phyloP scores from a whole-genome alignment of 495 filamentous ascomycete species.

The Xylaria flabelliformis region DNA sequence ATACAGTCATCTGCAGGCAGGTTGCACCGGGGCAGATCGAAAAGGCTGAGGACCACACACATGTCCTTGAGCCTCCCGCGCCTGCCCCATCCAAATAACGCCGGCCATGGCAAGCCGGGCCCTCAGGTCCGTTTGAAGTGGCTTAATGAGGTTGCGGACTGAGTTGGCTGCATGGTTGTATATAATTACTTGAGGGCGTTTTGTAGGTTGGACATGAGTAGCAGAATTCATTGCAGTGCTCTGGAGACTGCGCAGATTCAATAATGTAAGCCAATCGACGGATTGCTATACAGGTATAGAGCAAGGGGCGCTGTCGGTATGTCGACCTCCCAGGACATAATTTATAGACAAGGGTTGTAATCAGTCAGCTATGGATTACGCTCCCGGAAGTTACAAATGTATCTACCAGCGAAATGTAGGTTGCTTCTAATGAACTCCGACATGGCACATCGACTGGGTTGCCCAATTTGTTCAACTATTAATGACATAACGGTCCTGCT shows the following conservation, averaged over 20 bases:
- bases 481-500: neutral
- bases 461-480: neutral
- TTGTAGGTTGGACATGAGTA: neutral
- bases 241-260: conserved; percentile 10
- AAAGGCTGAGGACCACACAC: conserved; percentile 57
- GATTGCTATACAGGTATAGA: conserved; percentile 26
- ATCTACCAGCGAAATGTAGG: neutral
- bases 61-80: conserved; percentile 60
- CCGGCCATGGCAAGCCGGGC: neutral
- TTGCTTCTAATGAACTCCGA: neutral
- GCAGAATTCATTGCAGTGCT: neutral
- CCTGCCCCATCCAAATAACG: conserved; percentile 37
- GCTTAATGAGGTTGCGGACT: neutral
- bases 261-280: conserved; percentile 14
- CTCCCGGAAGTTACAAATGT: neutral
- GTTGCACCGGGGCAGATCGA: conserved; percentile 50
- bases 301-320: neutral
- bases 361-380: neutral
- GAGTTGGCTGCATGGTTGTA: conserved; percentile 19
- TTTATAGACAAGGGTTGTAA: conserved; percentile 18
- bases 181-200: conserved; percentile 26
- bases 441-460: neutral
- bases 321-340: neutral
- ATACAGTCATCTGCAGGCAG: conserved; percentile 66
- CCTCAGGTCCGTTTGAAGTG: neutral